A percentile compares a stretch with the other conserved stretches of the same genome.
Conservation (phyloP, 495 filamentous ascomycete species). For the Aspergillus ostianus region DNA sequence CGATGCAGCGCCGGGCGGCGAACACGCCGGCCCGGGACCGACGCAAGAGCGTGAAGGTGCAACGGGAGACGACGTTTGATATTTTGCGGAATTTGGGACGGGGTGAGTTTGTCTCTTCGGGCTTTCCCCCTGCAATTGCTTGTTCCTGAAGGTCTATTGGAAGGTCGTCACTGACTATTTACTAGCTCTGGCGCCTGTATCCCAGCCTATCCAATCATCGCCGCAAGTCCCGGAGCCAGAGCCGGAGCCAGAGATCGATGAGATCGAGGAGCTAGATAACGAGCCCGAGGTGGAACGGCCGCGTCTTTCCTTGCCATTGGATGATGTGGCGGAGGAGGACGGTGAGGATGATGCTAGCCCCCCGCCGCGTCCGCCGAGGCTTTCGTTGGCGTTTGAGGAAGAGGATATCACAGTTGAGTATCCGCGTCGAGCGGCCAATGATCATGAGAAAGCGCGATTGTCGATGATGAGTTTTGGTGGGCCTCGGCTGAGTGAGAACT, state of each 20-base stretch:
- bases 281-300: slow-evolving; percentile 63
- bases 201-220: slow-evolving; percentile 58
- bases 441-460: slow-evolving; percentile 45
- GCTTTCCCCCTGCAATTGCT: neutral
- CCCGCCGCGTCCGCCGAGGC: slow-evolving; percentile 56
- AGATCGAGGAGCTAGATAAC: slow-evolving; percentile 61
- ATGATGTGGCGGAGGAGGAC: slow-evolving; percentile 47
- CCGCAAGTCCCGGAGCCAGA: slow-evolving; percentile 38
- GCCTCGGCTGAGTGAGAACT: slow-evolving; percentile 62
- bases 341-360: slow-evolving; percentile 47
- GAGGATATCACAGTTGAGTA: slow-evolving; percentile 73
- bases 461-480: slow-evolving; percentile 57
- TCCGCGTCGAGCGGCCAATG: slow-evolving; percentile 57
- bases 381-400: slow-evolving; percentile 63
- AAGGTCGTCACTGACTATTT: neutral
- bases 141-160: neutral
- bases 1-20: slow-evolving; percentile 72
- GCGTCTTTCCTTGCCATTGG: slow-evolving; percentile 68
- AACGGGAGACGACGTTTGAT: slow-evolving; percentile 75
- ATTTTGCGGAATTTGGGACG: slow-evolving; percentile 64
- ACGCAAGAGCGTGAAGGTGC: slow-evolving; percentile 62
- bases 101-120: slow-evolving; percentile 30
- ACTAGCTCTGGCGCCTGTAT: slow-evolving; percentile 56
- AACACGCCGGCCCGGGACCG: slow-evolving; percentile 69
- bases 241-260: slow-evolving; percentile 30